Evolutionary conservation across 306 rosid species (phyloP).

Genomic region (Acacia crassicarpa): DNA sequence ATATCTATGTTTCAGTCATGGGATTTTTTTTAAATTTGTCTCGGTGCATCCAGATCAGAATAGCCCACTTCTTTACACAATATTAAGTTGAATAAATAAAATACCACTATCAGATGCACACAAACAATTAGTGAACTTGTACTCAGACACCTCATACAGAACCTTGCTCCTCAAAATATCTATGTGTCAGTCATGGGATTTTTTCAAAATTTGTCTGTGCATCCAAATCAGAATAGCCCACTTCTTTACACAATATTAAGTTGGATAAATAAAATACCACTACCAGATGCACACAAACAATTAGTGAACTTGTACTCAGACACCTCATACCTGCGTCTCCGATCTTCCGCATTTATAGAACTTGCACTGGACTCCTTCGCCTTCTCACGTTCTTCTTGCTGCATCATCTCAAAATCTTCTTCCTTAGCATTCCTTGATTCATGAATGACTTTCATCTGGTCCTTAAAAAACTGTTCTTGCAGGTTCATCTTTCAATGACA

Average conservation of each 20-base stretch:
- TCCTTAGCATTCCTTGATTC: constrained; percentile 58
- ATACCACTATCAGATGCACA: not conserved
- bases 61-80: not conserved
- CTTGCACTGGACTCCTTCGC: constrained; percentile 44
- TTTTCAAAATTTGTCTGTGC: not conserved
- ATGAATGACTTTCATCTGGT: constrained; percentile 47
- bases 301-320: not conserved
- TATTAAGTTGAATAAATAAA: not conserved
- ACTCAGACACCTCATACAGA: constrained; percentile 32
- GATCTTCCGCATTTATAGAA: constrained; percentile 45
- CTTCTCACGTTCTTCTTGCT: constrained; percentile 67
- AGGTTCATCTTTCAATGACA: constrained; percentile 49
- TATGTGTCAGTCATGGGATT: not conserved
- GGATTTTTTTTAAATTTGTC: not conserved
- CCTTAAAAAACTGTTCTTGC: constrained; percentile 67
- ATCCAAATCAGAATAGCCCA: not conserved
- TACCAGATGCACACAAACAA: not conserved
- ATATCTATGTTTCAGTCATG: not conserved
- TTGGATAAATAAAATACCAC: not conserved
- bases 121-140: not conserved
- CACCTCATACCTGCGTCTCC: constrained; percentile 41
- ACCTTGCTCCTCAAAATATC: not conserved
- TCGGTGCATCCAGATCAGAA: not conserved
- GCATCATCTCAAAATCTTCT: constrained; percentile 68
- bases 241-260: not conserved